Evolutionary conservation across 768 basidiomycete genomes (phyloP), one percentile per base, ranked within the genome.

Genomic region (Agrocybe praecox): DNA sequence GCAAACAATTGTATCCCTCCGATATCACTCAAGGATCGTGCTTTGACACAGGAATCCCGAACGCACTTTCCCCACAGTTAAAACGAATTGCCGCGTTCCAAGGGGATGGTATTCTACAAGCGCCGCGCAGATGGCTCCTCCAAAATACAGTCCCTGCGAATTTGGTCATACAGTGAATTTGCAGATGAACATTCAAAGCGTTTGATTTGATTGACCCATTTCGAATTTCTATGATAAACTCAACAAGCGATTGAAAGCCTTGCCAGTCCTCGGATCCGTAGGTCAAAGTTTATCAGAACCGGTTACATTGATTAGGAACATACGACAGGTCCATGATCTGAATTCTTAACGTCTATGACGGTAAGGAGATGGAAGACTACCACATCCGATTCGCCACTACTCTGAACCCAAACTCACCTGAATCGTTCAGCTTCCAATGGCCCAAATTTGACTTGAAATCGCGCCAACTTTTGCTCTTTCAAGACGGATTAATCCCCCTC

Each of bases 1-100:
- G 8, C 65, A 74, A 58, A 8, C 65, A 74, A 47, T 19, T 78
- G 3, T 83, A 82, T 56, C 76, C 82, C 0, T 54, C 63, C 0
- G 74, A 79, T 48, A 62, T 74, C 1, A 66, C 69, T 1, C 61
- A 75, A 49, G 85, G 84, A 17, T 85, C 83, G 0, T 84, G 84
- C 0, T 87, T 79, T 59, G 73, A 73, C 53, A 86, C 84, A 0
- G 75, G 77, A 0, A 19, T 62, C 36, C 56, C 73, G 17, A 82
- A 85, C 53, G 72, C 73, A 0, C 56, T 80, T 6, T 75, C 77
- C 2, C 76, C 80, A 0, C 68, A 72, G 46, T 81, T 70, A 67
- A 83, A 83, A 58, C 72, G 80, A 1, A 53, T 82, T 8, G 77
- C 81, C 6, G 72, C 81, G 0, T 69, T 83, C 56, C 69, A 72